Base-by-base conservation (phyloP, 441 rosid genomes). In the Gossypium lobatum region DNA sequence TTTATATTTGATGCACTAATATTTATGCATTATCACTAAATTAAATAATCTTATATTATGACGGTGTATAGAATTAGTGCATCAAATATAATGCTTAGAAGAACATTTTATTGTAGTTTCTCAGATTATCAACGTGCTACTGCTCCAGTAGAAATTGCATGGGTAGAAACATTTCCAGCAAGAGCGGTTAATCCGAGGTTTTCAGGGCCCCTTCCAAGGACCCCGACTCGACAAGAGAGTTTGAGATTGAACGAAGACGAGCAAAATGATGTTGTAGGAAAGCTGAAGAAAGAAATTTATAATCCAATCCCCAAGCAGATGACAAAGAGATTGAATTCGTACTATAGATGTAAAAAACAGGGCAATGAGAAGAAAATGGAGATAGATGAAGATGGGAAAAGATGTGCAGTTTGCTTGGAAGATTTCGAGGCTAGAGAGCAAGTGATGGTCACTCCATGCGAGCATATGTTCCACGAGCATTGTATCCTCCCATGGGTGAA, bases 401-500 rank as follows among this genome's bases (percentile, higher is more conserved):
- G 86, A 34, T 88, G 98, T 63, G 81, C 85, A 0, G 80, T 93
- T 76, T 91, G 98, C 79, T 83, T 93, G 76, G 98, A 93, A 66
- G 96, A 93, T 78, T 93, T 93, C 34, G 90, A 87, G 79, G 81
- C 90, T 0, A 79, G 73, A 65, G 90, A 91, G 76, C 72, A 68
- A 68, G 96, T 93, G 59, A 86, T 79, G 90, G n/a, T 87, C 7
- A 91, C 97, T 48, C 95, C 94, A 4, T 91, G 98, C 70, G 77
- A 86, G 54, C 98, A 93, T n/a, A 90, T 90, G 94, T 93, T 90
- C 76, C 98, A 93, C 4, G 92, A 90, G 64, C 91, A 86, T 1
- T 91, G 97, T 65, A 88, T 93, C 28, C 82, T 88, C 70, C 91
- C 91, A 3, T 93, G 97, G 98, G 77, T 85, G 48, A 90, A 78